These are phyloP conservation scores for Dendrobium officinale DNA, from an alignment of 106 monocot species.

Conservation along the genomic window DNA sequence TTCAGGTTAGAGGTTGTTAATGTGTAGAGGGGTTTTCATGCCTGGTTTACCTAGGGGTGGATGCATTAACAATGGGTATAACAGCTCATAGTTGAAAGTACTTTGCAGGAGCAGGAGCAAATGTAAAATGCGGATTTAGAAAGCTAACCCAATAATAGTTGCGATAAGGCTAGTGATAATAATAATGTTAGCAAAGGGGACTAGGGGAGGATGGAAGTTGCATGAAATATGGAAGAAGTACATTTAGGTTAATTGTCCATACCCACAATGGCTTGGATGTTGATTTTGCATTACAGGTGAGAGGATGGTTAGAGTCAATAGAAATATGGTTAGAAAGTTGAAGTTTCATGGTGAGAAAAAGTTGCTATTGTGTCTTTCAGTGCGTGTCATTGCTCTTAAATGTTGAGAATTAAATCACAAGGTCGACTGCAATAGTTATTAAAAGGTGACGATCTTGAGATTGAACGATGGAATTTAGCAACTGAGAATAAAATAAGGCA, in stretches of 20 bases:
- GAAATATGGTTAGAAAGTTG: not conserved
- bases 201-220: not conserved
- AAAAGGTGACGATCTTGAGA: not conserved
- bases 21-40: not conserved
- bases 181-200: not conserved
- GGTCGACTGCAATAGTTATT: not conserved
- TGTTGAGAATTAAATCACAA: not conserved
- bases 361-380: not conserved
- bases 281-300: not conserved
- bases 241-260: not conserved
- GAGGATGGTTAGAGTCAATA: not conserved
- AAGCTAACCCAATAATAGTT: too few relatives aligned
- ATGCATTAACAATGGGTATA: too few relatives aligned
- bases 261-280: not conserved
- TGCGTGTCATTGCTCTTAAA: not conserved
- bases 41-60: not conserved
- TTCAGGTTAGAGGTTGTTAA: not conserved
- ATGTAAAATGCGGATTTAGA: too few relatives aligned
- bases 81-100: too few relatives aligned
- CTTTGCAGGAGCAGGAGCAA: too few relatives aligned
- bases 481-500: not conserved
- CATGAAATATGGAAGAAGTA: not conserved
- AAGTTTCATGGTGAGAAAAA: not conserved
- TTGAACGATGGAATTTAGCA: constrained; percentile 3
- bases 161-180: too few relatives aligned